Evolutionary conservation across 2,329 filamentous ascomycete species (phyloP).

Genomic region (Hypoxylon sp.): DNA sequence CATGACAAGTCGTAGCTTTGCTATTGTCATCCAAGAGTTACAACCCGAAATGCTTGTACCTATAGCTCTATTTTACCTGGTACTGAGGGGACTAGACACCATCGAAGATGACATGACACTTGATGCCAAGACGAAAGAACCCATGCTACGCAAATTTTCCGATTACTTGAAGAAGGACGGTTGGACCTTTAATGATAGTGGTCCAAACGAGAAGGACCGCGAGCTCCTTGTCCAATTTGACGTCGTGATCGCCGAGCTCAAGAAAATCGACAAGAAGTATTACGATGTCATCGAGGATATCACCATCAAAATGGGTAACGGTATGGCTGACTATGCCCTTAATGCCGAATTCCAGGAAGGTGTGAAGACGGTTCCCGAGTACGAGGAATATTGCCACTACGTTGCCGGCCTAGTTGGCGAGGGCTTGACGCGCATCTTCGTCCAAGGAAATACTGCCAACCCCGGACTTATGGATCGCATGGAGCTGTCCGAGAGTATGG

Average conservation of each 20-base stretch:
- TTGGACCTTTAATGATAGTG: slow-evolving; percentile 89
- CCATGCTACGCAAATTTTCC: slow-evolving; percentile 84
- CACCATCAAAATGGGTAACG: slow-evolving; percentile 93
- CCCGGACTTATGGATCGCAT: slow-evolving; percentile 80
- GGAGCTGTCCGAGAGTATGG: slow-evolving; percentile 92
- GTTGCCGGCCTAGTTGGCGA: slow-evolving; percentile 98
- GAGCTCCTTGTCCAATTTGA: slow-evolving; percentile 94
- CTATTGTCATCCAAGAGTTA: slow-evolving; percentile 92
- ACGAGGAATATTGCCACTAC: slow-evolving; percentile 97
- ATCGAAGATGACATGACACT: slow-evolving; percentile 99
- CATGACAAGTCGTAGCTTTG: slow-evolving; percentile 91
- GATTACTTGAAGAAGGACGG: slow-evolving; percentile 80
- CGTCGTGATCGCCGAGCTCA: slow-evolving; percentile 84
- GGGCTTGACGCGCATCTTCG: slow-evolving; percentile 88
- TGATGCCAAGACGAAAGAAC: slow-evolving; percentile 80
- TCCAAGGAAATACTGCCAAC: slow-evolving; percentile 86
- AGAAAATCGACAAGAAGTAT: slow-evolving; percentile 86
- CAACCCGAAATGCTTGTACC: slow-evolving; percentile 93
- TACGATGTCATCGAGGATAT: slow-evolving; percentile 90
- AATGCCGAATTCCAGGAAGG: slow-evolving; percentile 83
- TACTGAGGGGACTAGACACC: slow-evolving; percentile 93
- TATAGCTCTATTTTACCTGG: slow-evolving; percentile 90
- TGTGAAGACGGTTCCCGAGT: slow-evolving; percentile 84
- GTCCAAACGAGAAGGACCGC: slow-evolving; percentile 91
- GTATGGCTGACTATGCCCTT: slow-evolving; percentile 94